phyloP scores from a whole-genome alignment of 2,329 filamentous ascomycete species.

The Botryosphaeria dothidea region DNA sequence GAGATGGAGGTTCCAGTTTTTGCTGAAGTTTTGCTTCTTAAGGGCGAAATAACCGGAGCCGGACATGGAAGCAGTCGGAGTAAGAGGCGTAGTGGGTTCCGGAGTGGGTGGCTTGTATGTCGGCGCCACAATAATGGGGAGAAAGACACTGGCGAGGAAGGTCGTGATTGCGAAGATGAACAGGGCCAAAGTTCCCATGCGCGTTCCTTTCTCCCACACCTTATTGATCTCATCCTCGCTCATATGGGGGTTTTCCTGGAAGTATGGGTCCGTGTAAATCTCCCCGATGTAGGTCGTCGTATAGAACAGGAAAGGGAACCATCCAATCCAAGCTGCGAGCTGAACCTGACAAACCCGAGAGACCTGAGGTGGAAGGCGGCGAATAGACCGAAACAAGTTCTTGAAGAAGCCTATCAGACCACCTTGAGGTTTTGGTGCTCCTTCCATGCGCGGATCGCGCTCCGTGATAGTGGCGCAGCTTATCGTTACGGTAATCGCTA shows the following conservation, averaged over 20 bases:
- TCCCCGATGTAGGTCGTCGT: conserved; percentile 92
- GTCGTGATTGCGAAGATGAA: conserved; percentile 87
- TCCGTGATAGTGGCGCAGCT: conserved; percentile 73
- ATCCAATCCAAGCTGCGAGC: conserved; percentile 84
- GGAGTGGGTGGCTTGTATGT: conserved; percentile 60
- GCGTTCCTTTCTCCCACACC: conserved; percentile 81
- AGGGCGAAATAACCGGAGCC: conserved; percentile 25
- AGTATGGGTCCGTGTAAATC: conserved; percentile 83
- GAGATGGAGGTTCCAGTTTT: conserved; percentile 18
- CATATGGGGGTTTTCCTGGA: conserved; percentile 77
- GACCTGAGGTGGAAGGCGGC: conserved; percentile 78
- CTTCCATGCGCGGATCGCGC: conserved; percentile 75
- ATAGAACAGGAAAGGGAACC: conserved; percentile 95
- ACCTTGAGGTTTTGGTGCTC: conserved; percentile 58
- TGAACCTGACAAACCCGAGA: conserved; percentile 68
- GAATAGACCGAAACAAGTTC: conserved; percentile 74
- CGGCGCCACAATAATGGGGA: conserved; percentile 83
- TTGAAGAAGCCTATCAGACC: conserved; percentile 79
- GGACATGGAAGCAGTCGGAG: conserved; percentile 40
- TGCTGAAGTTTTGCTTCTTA: conserved; percentile 21
- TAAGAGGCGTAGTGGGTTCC: conserved; percentile 40
- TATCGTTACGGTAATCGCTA: conserved; percentile 68
- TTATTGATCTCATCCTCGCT: conserved; percentile 72
- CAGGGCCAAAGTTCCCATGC: conserved; percentile 85
- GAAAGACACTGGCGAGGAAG: conserved; percentile 74